Conservation (phyloP, 2,329 filamentous ascomycete genomes). For the Akanthomyces muscarius region DNA sequence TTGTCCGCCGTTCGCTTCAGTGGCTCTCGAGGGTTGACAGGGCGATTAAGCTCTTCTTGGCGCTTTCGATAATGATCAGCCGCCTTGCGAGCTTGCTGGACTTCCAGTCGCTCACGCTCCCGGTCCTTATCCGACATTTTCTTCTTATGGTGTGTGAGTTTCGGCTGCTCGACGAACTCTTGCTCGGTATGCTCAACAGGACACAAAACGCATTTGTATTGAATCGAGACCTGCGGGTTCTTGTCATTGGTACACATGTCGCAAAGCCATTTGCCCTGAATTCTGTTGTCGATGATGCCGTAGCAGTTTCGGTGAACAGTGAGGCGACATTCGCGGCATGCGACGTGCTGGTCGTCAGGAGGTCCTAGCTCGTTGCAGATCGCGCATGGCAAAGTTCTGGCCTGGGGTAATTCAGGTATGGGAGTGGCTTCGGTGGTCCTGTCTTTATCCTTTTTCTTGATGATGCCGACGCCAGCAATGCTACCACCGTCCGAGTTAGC, state of each 20-base stretch:
- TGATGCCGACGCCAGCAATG: constrained; percentile 27
- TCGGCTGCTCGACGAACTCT: constrained; percentile 72
- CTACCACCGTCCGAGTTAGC: constrained; percentile 43
- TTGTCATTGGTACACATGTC: constrained; percentile 96
- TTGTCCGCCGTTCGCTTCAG: constrained; percentile 93
- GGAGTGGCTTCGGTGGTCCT: constrained; percentile 50
- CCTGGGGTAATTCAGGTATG: constrained; percentile 71
- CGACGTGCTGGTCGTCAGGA: constrained; percentile 65
- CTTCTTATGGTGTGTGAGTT: constrained; percentile 61
- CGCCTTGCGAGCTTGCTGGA: constrained; percentile 74
- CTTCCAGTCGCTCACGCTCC: constrained; percentile 82
- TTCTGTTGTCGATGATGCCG: constrained; percentile 69
- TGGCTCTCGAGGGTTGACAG: constrained; percentile 79
- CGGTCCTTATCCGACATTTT: constrained; percentile 85
- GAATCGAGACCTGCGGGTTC: constrained; percentile 85
- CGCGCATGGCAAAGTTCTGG: constrained; percentile 75
- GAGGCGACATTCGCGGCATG: constrained; percentile 83
- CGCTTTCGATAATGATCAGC: constrained; percentile 78
- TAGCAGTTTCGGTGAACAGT: constrained; percentile 92
- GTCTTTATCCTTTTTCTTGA: constrained; percentile 57
- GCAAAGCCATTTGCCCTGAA: constrained; percentile 81
- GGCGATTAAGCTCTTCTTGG: constrained; percentile 80
- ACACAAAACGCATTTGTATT: constrained; percentile 91
- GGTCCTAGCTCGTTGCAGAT: constrained; percentile 75
- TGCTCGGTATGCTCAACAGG: constrained; percentile 76